Percentiles rank a stretch among this genome's conserved stretches.
Conservation (phyloP, 495 filamentous ascomycete species). For the Aspergillus avenaceus region DNA sequence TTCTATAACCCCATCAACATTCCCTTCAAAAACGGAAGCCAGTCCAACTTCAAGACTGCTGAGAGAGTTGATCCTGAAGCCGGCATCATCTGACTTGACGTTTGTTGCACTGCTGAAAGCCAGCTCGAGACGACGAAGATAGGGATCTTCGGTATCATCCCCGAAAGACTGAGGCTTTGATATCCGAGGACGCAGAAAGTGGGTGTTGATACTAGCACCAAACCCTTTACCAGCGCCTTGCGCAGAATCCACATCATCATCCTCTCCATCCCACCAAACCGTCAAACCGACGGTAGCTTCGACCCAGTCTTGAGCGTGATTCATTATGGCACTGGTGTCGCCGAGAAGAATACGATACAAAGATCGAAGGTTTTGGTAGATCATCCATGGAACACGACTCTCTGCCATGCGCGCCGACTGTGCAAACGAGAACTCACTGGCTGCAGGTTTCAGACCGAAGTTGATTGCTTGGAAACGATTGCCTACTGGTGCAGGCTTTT, state of each 20-base stretch:
- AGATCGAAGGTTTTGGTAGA: conserved; percentile 73
- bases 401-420: conserved; percentile 69
- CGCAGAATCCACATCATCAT: conserved; percentile 35
- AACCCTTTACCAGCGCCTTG: conserved; percentile 16
- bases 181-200: conserved; percentile 24
- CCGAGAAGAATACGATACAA: conserved; percentile 77
- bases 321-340: conserved; percentile 61
- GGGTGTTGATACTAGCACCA: conserved; percentile 19
- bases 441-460: conserved; percentile 45
- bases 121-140: conserved; percentile 48
- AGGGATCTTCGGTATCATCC: conserved; percentile 43
- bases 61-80: conserved; percentile 66
- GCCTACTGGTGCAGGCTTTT: conserved; percentile 23
- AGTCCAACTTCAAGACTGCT: conserved; percentile 72
- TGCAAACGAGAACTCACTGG: conserved; percentile 42
- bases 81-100: conserved; percentile 36
- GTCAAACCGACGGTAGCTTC: conserved; percentile 78
- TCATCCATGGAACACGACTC: conserved; percentile 78
- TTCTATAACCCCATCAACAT: conserved; percentile 67
- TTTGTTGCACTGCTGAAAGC: conserved; percentile 48
- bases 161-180: conserved; percentile 27
- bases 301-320: conserved; percentile 74
- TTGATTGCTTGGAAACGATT: conserved; percentile 46
- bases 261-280: conserved; percentile 84
- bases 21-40: conserved; percentile 72